Conservation (phyloP, 768 basidiomycete species). For the Mycena epipterygia region DNA sequence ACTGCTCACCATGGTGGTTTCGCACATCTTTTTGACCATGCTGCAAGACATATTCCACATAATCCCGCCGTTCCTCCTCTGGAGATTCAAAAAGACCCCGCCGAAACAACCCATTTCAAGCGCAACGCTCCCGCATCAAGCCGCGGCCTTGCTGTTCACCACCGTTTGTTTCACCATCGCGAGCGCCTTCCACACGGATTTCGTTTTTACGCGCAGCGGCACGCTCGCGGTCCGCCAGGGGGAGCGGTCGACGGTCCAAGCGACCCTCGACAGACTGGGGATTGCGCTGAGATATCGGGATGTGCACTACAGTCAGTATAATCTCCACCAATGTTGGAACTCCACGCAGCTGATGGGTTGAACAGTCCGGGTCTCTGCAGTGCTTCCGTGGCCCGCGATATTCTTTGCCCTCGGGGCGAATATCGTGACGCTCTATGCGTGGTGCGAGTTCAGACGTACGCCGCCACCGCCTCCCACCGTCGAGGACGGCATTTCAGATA, state of each 20-base stretch:
- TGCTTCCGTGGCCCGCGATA: conserved; percentile 13
- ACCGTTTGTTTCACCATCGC: conserved; percentile 19
- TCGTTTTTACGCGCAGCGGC: conserved; percentile 28
- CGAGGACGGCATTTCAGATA: conserved; percentile 8
- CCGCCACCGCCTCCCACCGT: background rate
- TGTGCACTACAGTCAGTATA: conserved; percentile 30
- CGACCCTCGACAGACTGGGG: conserved; percentile 24
- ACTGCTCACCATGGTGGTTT: conserved; percentile 16
- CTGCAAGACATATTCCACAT: conserved; percentile 36
- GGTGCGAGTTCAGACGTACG: conserved; percentile 20
- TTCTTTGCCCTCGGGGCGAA: conserved; percentile 19
- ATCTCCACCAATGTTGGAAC: background rate
- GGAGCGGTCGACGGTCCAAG: conserved; percentile 1
- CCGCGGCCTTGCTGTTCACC: conserved; percentile 12
- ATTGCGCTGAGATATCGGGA: conserved; percentile 29
- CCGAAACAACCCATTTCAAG: conserved; percentile 22
- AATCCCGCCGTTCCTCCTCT: conserved; percentile 30
- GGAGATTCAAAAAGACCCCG: conserved; percentile 19
- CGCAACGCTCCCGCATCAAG: conserved; percentile 28
- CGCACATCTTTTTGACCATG: conserved; percentile 30
- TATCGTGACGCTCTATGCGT: conserved; percentile 21
- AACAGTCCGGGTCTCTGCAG: conserved; percentile 25
- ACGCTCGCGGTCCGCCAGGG: conserved; percentile 17
- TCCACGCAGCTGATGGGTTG: too few relatives aligned
- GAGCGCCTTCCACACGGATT: conserved; percentile 26